Evolutionary conservation across 345 rosid species (phyloP).

Genomic region (Syzygium oleosum): DNA sequence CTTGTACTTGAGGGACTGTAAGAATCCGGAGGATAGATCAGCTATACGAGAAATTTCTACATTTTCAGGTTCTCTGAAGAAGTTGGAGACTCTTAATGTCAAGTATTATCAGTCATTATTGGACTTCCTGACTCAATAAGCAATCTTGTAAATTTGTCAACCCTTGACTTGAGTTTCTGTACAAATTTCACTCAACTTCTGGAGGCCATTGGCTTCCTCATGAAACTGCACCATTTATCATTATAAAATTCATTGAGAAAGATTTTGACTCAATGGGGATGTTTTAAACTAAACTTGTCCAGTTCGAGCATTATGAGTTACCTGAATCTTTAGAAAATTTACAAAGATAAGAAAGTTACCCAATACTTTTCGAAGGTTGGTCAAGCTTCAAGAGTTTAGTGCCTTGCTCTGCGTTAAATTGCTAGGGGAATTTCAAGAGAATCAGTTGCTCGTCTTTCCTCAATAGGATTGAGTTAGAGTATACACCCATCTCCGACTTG

Average conservation of each 20-base stretch:
- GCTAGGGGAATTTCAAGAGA: background rate
- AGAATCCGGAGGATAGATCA: background rate
- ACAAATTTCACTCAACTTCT: background rate
- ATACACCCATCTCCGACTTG: background rate
- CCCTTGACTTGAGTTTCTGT: background rate
- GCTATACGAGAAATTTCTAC: background rate
- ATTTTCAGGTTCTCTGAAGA: background rate
- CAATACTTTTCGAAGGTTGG: background rate
- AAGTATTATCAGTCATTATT: background rate
- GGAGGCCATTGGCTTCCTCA: background rate
- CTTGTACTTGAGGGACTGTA: background rate
- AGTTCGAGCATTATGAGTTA: background rate
- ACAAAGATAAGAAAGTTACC: background rate
- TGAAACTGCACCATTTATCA: background rate
- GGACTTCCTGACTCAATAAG: background rate
- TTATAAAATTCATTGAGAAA: background rate
- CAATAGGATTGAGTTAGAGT: background rate
- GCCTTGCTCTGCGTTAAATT: background rate
- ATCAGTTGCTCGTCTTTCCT: background rate
- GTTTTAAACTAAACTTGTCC: background rate
- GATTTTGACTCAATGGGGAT: background rate
- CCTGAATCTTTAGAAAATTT: background rate
- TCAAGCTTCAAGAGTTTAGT: background rate
- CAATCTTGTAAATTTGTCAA: background rate
- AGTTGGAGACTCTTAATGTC: background rate